A percentile compares a stretch with the other conserved stretches of the same genome.
phyloP scores from a whole-genome alignment of 345 rosid genomes.

The Brassica cretica region DNA sequence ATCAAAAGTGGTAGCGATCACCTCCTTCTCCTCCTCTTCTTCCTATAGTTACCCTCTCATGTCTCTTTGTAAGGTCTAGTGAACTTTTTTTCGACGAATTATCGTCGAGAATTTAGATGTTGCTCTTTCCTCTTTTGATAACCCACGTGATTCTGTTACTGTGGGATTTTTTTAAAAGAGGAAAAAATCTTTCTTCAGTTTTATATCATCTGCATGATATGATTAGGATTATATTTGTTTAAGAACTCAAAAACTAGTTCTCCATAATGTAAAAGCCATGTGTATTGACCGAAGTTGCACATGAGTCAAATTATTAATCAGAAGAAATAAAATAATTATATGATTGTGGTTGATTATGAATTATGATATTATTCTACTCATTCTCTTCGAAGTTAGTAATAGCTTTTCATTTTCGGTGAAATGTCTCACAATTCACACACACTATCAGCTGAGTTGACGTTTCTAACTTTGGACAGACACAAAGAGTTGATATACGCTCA shows the following conservation, averaged over 20 bases:
- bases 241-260: conserved; percentile 17
- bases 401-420: background rate
- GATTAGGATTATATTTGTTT: conserved; percentile 9
- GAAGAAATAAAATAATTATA: background rate
- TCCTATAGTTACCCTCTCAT: background rate
- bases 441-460: conserved; percentile 22
- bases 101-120: conserved; percentile 30
- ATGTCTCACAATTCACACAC: background rate
- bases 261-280: conserved; percentile 1
- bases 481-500: conserved; percentile 10
- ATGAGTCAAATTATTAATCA: conserved; percentile 33
- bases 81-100: conserved; percentile 23
- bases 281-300: conserved; percentile 16
- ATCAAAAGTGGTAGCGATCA: conserved; percentile 17
- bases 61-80: conserved; percentile 23
- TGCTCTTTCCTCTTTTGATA: conserved; percentile 20
- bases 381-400: background rate
- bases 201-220: conserved; percentile 21
- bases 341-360: background rate
- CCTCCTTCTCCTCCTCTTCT: conserved; percentile 2
- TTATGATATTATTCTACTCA: background rate
- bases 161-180: conserved; percentile 36
- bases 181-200: conserved; percentile 19
- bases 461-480: conserved; percentile 26
- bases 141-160: conserved; percentile 38